Base-by-base conservation (phyloP, 768 basidiomycete species). In the Podaxis sp. region DNA sequence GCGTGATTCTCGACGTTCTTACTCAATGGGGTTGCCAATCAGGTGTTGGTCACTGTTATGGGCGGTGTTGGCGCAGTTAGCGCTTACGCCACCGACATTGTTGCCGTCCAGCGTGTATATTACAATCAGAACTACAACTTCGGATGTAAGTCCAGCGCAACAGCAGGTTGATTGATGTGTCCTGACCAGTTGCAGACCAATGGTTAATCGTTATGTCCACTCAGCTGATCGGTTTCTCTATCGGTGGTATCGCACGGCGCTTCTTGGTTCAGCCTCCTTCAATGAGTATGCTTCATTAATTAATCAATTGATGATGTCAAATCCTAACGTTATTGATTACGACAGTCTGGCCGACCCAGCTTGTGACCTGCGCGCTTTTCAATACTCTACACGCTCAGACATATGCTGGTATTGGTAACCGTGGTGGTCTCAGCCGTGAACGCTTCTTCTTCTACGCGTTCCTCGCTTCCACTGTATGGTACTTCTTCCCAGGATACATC, bases 151-250 rank as follows among this genome's bases (percentile, higher is more conserved):
- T 73, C 8, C 49, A 12, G 25, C 25, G 24, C 7, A 15, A 27
- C 50, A 51, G n/a, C 29, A 12, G 38, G 37, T 37, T 17, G 13
- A 52, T 22, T 50, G 15, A 17, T 9, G n/a, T 11, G 24, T 40
- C n/a, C 47, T 55, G 13, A 57, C 63, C 29, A 36, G 43, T 65
- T 19, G 25, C 65, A 82, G 90, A 92, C 72, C 89, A 91, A 75
- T 89, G 90, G 87, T 83, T 92, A 73, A 74, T 92, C 22, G 88
- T 93, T 25, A 85, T 92, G 75, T 87, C 85, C 33, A 86, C 87
- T 1, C 87, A 89, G 68, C 75, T 91, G 59, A 91, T 93, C 58
- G 91, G 93, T 12, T 93, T 93, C 77, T 92, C 90, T 3, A 85
- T 93, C 59, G 92, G 91, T 77, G 69, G 85, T 67, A 66, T 93